Evolutionary conservation across 1,284 basidiomycete species (phyloP).

Genomic region (Gomphus bonarii): DNA sequence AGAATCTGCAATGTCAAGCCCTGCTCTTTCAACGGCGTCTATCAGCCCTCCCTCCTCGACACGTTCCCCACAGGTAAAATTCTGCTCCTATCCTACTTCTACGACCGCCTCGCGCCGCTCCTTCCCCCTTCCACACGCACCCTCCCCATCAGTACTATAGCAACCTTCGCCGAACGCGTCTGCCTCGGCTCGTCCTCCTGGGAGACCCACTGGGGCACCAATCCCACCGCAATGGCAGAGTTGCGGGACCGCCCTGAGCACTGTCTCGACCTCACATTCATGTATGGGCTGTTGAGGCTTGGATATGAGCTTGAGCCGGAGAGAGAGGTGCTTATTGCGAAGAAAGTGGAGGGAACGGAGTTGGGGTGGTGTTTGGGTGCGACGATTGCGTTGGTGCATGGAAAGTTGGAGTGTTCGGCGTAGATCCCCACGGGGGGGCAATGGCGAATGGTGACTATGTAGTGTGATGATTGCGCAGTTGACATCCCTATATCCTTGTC

Average conservation of each 20-base stretch:
- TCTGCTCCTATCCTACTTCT: constrained; percentile 92
- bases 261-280: constrained; percentile 93
- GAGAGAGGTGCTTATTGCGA: constrained; percentile 69
- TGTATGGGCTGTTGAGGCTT: constrained; percentile 78
- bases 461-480: no score
- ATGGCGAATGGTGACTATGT: no score
- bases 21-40: constrained; percentile 95
- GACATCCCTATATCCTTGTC: no score
- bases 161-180: constrained; percentile 55
- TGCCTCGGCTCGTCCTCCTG: constrained; percentile 62
- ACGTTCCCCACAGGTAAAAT: constrained; percentile 77
- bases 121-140: constrained; percentile 30
- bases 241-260: constrained; percentile 82
- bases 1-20: constrained; percentile 85
- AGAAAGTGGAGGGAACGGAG: constrained; percentile 87
- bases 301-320: constrained; percentile 73
- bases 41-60: constrained; percentile 90
- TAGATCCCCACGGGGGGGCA: no score
- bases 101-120: constrained; percentile 85
- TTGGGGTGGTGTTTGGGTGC: constrained; percentile 93
- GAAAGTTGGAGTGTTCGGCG: constrained; percentile 7
- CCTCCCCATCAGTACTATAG: constrained; percentile 55
- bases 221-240: constrained; percentile 45
- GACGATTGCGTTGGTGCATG: constrained; percentile 50
- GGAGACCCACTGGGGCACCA: constrained; percentile 38